Evolutionary conservation across 179 eudicot genomes (phyloP).

Genomic region (Beta corolliflora): DNA sequence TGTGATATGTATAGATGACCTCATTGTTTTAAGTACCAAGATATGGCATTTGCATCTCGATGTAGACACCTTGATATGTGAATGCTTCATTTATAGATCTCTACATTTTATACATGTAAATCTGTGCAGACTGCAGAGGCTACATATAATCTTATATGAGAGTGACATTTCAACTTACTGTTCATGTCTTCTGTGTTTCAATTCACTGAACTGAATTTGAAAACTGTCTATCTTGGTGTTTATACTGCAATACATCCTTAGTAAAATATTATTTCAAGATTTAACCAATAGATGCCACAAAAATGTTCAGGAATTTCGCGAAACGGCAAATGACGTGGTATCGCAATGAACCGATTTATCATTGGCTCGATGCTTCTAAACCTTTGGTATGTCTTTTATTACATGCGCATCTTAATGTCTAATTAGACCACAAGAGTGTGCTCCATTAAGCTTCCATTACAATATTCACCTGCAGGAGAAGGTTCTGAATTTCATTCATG

Average conservation of each 20-base stretch:
- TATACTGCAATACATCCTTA: neutral
- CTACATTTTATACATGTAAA: neutral
- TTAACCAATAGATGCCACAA: conserved; percentile 11
- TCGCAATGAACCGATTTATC: conserved; percentile 85
- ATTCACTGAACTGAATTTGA: neutral
- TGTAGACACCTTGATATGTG: neutral
- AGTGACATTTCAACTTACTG: conserved; percentile 14
- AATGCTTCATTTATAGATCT: neutral
- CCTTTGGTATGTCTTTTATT: conserved; percentile 64
- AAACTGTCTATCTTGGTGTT: neutral
- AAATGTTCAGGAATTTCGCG: conserved; percentile 77
- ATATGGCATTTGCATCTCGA: neutral
- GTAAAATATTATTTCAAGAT: neutral
- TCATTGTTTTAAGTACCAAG: neutral
- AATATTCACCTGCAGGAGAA: conserved; percentile 53
- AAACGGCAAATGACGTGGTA: conserved; percentile 95
- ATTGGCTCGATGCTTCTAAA: conserved; percentile 94
- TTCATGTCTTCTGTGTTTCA: neutral
- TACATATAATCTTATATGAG: neutral
- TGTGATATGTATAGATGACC: neutral
- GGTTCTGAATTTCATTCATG: conserved; percentile 61
- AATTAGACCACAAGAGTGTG: neutral
- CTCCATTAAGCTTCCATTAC: conserved; percentile 6
- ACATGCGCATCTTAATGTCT: neutral
- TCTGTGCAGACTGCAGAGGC: neutral